Conservation (phyloP, 352 stramenopile species). For the Pythium periplocum region DNA sequence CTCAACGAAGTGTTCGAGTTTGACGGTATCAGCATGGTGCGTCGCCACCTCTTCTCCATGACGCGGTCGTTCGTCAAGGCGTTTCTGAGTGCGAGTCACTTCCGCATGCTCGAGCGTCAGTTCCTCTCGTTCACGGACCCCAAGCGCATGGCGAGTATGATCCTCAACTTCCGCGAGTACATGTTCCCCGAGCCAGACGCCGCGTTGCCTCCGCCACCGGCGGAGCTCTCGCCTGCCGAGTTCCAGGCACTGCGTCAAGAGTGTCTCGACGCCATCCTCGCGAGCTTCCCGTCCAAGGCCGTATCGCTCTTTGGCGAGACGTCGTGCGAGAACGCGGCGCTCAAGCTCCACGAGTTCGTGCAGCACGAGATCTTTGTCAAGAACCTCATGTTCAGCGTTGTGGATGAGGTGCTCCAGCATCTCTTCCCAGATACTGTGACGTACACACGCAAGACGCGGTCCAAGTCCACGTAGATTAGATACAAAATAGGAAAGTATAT, state of each 20-base stretch:
- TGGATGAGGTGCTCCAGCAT: constrained; percentile 69
- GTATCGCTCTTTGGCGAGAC: constrained; percentile 76
- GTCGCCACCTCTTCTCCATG: constrained; percentile 81
- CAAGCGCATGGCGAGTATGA: constrained; percentile 47
- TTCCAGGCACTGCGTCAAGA: constrained; percentile 56
- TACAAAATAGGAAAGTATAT: background rate
- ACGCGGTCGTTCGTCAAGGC: constrained; percentile 76
- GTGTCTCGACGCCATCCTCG: constrained; percentile 61
- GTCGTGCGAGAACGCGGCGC: constrained; percentile 61
- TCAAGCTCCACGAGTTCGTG: constrained; percentile 85
- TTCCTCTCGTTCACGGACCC: constrained; percentile 79
- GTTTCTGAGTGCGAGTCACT: constrained; percentile 74
- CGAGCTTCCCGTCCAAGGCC: constrained; percentile 63
- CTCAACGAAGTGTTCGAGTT: constrained; percentile 83
- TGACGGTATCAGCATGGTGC: constrained; percentile 75
- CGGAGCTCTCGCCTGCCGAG: constrained; percentile 23
- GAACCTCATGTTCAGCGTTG: constrained; percentile 77
- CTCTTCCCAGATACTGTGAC: constrained; percentile 64
- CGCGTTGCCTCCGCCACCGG: constrained; percentile 1
- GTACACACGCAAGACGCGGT: constrained; percentile 35
- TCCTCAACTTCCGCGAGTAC: constrained; percentile 49
- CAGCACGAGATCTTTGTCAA: constrained; percentile 87
- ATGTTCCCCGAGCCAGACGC: constrained; percentile 44
- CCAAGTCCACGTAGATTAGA: background rate
- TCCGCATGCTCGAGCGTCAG: constrained; percentile 76